Evolutionary conservation across 148 eudicot genomes (phyloP).

Genomic region (Bassia scoparia): DNA sequence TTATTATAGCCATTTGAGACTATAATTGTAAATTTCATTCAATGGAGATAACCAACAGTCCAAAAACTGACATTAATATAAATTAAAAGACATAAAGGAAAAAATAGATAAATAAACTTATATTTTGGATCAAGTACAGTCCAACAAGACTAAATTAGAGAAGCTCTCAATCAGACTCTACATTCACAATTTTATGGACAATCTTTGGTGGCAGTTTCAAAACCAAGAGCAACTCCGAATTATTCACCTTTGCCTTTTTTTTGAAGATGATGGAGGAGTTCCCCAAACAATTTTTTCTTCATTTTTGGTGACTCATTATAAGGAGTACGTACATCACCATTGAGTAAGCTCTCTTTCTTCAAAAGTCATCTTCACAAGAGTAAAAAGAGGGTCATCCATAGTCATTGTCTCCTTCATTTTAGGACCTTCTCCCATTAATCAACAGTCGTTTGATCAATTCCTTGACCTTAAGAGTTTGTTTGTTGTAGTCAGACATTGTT

Average conservation of each 20-base stretch:
- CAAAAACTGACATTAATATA: neutral
- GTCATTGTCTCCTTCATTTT: neutral
- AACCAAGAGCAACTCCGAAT: neutral
- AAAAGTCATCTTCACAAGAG: neutral
- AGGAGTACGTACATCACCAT: no score
- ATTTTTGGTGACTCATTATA: neutral
- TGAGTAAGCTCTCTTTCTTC: neutral
- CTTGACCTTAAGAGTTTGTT: no score
- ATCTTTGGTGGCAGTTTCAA: neutral
- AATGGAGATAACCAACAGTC: neutral
- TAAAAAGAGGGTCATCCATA: neutral
- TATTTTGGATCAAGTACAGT: neutral
- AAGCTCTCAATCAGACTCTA: neutral
- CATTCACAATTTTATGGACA: neutral
- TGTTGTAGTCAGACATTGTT: neutral
- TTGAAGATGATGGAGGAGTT: neutral
- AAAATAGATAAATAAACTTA: no score
- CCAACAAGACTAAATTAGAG: neutral
- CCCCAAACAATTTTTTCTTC: neutral
- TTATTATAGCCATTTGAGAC: neutral
- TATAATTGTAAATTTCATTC: neutral
- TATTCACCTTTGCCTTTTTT: neutral
- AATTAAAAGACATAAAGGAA: neutral
- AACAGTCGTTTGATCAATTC: neutral
- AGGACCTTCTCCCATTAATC: neutral